Conservation (phyloP, 108 stramenopile species). For the Skeletonema marinoi region DNA sequence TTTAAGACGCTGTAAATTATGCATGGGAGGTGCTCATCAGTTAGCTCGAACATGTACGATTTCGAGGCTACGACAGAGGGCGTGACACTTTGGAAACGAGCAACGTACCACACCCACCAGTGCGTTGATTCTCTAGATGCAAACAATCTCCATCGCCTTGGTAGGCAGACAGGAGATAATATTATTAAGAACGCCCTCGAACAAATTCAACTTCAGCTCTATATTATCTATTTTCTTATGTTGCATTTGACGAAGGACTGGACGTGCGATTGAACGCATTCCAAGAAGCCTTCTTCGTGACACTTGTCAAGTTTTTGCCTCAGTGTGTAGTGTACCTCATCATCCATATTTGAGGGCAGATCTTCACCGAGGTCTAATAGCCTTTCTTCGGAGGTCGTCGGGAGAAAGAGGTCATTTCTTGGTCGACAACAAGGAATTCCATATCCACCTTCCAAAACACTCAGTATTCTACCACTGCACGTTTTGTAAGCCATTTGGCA, state of each 20-base stretch:
- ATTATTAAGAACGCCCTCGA: not conserved
- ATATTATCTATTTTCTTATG: conserved; percentile 14
- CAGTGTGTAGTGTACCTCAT: conserved; percentile 59
- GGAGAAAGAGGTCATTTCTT: conserved; percentile 56
- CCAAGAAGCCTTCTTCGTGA: conserved; percentile 81
- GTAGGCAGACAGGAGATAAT: not conserved
- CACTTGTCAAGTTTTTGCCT: conserved; percentile 73
- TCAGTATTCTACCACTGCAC: conserved; percentile 93
- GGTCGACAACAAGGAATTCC: conserved; percentile 89
- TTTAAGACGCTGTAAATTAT: too few species aligned
- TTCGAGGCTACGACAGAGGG: too few species aligned
- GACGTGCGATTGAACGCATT: conserved; percentile 80
- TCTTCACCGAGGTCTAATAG: conserved; percentile 76
- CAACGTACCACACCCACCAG: too few species aligned
- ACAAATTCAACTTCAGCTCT: not conserved
- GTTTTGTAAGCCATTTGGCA: conserved; percentile 82
- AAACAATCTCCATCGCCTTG: too few species aligned
- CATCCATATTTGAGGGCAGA: conserved; percentile 73
- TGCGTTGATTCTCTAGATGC: too few species aligned
- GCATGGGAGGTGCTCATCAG: too few species aligned
- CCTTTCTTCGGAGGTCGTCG: conserved; percentile 16
- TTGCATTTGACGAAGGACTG: conserved; percentile 55
- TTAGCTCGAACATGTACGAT: too few species aligned
- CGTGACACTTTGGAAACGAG: too few species aligned
- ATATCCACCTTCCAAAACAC: conserved; percentile 98